Percentiles rank a stretch among this genome's conserved stretches.
Conservation (phyloP, 805 yeast species). For the Spathaspora hagerdaliae region DNA sequence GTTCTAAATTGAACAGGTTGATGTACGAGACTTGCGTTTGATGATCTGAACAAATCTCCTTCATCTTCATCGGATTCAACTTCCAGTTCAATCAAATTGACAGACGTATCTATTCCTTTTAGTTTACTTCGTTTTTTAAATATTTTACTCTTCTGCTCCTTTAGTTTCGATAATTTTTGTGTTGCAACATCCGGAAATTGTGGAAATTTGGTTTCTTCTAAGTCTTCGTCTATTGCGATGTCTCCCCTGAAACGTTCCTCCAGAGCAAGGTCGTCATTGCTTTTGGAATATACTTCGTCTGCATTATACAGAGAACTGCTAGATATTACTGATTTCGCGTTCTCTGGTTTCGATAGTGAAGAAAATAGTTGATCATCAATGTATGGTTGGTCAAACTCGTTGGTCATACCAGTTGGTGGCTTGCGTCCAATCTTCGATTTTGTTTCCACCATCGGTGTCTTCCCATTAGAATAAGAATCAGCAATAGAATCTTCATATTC, state of each 20-base stretch:
- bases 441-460: not conserved
- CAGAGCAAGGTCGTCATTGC: not conserved
- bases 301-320: constrained; percentile 1
- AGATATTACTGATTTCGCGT: constrained; percentile 5
- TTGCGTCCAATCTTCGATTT: not conserved
- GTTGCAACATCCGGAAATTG: constrained; percentile 26
- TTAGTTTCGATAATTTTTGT: not conserved
- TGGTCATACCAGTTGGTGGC: constrained; percentile 1
- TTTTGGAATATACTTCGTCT: not conserved
- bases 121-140: constrained; percentile 16
- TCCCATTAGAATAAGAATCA: not conserved
- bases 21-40: constrained; percentile 2
- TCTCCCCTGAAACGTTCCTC: not conserved
- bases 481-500: not conserved
- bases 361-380: not conserved
- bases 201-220: constrained; percentile 16
- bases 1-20: constrained; percentile 43
- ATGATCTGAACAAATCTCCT: not conserved
- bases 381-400: not conserved
- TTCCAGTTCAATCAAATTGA: constrained; percentile 11
- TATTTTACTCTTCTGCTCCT: constrained; percentile 6
- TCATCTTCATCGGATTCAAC: constrained; percentile 5
- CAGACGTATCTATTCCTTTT: constrained; percentile 8
- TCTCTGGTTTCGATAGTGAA: not conserved
- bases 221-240: not conserved